These are phyloP conservation scores for Phycomyces nitens DNA, from an alignment of 192 early-diverging fungal species.

Conservation along the genomic window DNA sequence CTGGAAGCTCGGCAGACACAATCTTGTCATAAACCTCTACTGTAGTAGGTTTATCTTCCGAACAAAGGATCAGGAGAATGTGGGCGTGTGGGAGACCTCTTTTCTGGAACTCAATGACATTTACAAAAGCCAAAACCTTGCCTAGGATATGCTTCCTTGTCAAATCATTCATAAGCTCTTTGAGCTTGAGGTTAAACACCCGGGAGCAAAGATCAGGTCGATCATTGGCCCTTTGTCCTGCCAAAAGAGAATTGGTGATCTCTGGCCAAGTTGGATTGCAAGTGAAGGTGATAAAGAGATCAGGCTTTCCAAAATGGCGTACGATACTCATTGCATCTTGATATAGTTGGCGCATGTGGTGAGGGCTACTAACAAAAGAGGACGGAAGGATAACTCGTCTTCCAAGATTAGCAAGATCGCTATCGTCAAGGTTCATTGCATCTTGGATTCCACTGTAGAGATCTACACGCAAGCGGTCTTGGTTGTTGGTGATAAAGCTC, in stretches of 20 bases:
- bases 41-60: too few relatives aligned
- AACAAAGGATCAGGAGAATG: too few relatives aligned
- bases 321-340: conserved; percentile 36
- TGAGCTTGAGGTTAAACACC: conserved; percentile 20
- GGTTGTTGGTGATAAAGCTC: background rate
- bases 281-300: conserved; percentile 27
- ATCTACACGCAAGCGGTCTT: background rate
- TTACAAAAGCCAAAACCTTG: too few relatives aligned
- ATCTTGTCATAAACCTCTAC: too few relatives aligned
- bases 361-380: conserved; percentile 13
- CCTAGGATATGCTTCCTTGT: too few relatives aligned
- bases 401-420: background rate
- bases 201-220: conserved; percentile 14
- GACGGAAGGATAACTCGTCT: conserved; percentile 21
- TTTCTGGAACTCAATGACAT: too few relatives aligned
- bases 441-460: background rate
- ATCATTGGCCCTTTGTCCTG: background rate
- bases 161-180: too few relatives aligned
- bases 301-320: background rate
- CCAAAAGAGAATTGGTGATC: background rate
- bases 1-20: too few relatives aligned
- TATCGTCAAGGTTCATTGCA: background rate
- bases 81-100: too few relatives aligned
- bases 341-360: conserved; percentile 21
- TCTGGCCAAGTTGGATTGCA: conserved; percentile 20